Percentiles rank a stretch among this genome's conserved stretches.
Conservation (phyloP, 164 flowering plant species). For the Aristolochia californica region DNA sequence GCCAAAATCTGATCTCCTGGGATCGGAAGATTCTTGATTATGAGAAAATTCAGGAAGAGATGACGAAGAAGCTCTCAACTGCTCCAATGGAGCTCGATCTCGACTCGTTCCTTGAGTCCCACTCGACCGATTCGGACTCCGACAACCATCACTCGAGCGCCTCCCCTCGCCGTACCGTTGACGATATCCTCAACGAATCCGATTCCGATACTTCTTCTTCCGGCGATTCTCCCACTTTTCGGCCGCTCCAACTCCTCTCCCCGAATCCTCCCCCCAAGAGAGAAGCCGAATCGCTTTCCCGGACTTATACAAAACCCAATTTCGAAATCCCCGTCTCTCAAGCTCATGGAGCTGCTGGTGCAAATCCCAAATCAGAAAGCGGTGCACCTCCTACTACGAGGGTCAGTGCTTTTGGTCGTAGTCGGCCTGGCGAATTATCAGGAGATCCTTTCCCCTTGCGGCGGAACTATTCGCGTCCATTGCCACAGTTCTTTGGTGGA, state of each 20-base stretch:
- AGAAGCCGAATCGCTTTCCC: conserved; percentile 13
- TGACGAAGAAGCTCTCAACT: conserved; percentile 14
- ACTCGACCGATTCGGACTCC: conserved; percentile 24
- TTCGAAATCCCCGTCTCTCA: conserved; percentile 5
- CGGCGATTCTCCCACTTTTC: conserved; percentile 6
- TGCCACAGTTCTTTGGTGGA: conserved; percentile 41
- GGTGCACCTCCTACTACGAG: background rate
- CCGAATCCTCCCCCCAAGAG: conserved; percentile 4
- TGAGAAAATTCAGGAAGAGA: background rate
- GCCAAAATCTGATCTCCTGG: no score
- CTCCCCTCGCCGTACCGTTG: conserved; percentile 49
- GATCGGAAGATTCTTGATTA: no score
- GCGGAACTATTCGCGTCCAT: conserved; percentile 12
- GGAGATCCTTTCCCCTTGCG: no score
- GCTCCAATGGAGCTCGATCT: conserved; percentile 56
- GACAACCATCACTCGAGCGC: conserved; percentile 8
- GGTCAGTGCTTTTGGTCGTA: background rate
- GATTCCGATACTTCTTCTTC: conserved; percentile 45
- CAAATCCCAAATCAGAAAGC: no score
- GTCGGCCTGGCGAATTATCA: background rate
- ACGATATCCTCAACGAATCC: conserved; percentile 74
- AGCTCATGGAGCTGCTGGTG: no score
- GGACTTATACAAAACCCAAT: conserved; percentile 12
- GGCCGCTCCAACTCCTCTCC: conserved; percentile 7
- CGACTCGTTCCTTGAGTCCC: conserved; percentile 45